A percentile compares a stretch with the other conserved stretches of the same genome.
Evolutionary conservation across 139 green algal genomes (phyloP).

Genomic region (Chlorella sp.): DNA sequence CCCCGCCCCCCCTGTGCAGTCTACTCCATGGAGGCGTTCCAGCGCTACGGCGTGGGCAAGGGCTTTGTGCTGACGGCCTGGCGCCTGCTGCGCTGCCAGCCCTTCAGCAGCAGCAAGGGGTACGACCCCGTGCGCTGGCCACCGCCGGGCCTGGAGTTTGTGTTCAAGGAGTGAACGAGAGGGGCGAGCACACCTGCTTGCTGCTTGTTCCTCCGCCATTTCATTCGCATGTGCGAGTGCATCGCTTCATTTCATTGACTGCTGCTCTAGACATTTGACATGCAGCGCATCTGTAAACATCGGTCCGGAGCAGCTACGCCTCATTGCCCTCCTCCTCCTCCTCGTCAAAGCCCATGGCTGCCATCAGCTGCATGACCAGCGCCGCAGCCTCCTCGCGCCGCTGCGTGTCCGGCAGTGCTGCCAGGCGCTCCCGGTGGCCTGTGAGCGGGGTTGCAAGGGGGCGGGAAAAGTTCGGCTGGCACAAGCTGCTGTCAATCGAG

Average conservation of each 20-base stretch:
- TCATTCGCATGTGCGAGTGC: too few relatives aligned
- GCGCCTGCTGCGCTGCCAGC: slow-evolving; percentile 83
- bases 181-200: too few relatives aligned
- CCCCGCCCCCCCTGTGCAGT: slow-evolving; percentile 46
- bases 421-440: slow-evolving; percentile 11
- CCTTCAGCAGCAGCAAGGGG: slow-evolving; percentile 54
- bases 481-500: too few relatives aligned
- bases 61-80: slow-evolving; percentile 83
- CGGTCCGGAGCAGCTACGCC: not conserved
- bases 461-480: too few relatives aligned
- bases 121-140: slow-evolving; percentile 63
- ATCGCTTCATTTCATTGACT: too few relatives aligned
- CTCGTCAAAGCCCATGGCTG: slow-evolving; percentile 25
- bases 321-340: slow-evolving; percentile 15
- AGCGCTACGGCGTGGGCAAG: slow-evolving; percentile 65
- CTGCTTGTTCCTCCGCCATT: too few relatives aligned
- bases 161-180: not conserved
- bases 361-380: slow-evolving; percentile 34
- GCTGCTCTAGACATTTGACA: too few relatives aligned
- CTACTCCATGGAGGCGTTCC: slow-evolving; percentile 71
- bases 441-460: not conserved
- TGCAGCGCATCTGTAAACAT: too few relatives aligned
- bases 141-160: slow-evolving; percentile 40
- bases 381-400: slow-evolving; percentile 15
- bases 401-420: slow-evolving; percentile 19